A percentile compares a stretch with the other conserved stretches of the same genome.
Conservation (phyloP, 805 yeast genomes). For the Ogataea pilisensis region DNA sequence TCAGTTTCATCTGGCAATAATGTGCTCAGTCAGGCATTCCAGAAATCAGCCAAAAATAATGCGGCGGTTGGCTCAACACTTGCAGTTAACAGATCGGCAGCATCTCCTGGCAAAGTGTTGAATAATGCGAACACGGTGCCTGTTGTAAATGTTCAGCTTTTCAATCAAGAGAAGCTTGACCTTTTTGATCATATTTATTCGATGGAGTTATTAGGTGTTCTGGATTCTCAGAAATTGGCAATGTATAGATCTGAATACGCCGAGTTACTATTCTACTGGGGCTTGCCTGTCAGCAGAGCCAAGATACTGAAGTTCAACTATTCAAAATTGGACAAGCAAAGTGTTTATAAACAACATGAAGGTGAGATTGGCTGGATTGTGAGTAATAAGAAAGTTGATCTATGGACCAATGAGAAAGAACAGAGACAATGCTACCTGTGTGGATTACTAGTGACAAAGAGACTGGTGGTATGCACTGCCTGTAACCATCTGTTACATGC, state of each 20-base stretch:
- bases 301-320: constrained; percentile 72
- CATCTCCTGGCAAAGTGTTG: neutral
- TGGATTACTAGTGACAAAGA: constrained; percentile 51
- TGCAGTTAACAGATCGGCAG: neutral
- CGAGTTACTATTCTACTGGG: constrained; percentile 75
- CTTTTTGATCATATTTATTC: constrained; percentile 40
- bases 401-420: constrained; percentile 15
- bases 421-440: constrained; percentile 61
- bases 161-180: constrained; percentile 41
- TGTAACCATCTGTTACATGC: constrained; percentile 83
- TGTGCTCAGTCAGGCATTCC: constrained; percentile 24
- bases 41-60: constrained; percentile 10
- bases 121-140: constrained; percentile 11
- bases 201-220: constrained; percentile 37
- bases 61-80: neutral
- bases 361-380: constrained; percentile 29
- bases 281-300: constrained; percentile 71
- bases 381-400: constrained; percentile 12
- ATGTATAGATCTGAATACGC: constrained; percentile 68
- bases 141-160: constrained; percentile 42
- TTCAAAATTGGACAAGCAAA: constrained; percentile 6
- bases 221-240: constrained; percentile 34
- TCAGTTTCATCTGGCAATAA: constrained; percentile 16
- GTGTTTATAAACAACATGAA: constrained; percentile 20
- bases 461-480: constrained; percentile 60